phyloP scores from a whole-genome alignment of 2,329 filamentous ascomycete species.

The Didymella arachidicola region DNA sequence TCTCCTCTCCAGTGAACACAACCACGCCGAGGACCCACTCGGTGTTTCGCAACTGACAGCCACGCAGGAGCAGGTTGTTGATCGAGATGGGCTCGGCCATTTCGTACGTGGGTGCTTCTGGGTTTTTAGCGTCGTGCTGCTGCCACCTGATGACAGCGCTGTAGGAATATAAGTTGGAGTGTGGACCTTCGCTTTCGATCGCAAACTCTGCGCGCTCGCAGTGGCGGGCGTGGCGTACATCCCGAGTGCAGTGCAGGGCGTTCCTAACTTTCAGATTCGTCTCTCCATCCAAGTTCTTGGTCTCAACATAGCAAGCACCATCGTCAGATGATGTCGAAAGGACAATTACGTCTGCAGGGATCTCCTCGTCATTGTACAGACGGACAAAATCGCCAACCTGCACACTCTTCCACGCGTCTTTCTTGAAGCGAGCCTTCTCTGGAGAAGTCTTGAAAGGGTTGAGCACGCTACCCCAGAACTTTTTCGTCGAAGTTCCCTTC shows the following conservation, averaged over 20 bases:
- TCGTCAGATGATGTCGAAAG: conserved; percentile 92
- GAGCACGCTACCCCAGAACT: conserved; percentile 73
- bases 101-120: conserved; percentile 68
- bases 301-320: conserved; percentile 96
- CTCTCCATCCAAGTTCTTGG: conserved; percentile 96
- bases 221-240: conserved; percentile 86
- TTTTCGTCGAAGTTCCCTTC: conserved; percentile 50
- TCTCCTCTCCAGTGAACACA: conserved; percentile 92
- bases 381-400: conserved; percentile 96
- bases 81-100: conserved; percentile 95
- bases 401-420: conserved; percentile 93
- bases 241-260: conserved; percentile 83
- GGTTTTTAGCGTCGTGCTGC: conserved; percentile 71
- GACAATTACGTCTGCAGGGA: conserved; percentile 92
- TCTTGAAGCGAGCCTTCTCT: conserved; percentile 85
- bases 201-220: conserved; percentile 88
- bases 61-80: conserved; percentile 92
- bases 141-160: conserved; percentile 88
- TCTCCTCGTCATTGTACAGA: conserved; percentile 93
- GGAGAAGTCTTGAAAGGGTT: conserved; percentile 71
- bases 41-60: conserved; percentile 92
- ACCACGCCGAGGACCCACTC: conserved; percentile 95
- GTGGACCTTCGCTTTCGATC: conserved; percentile 89
- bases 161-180: conserved; percentile 95
- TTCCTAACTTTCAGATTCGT: conserved; percentile 96